Evolutionary conservation across 257 asterid species (phyloP).

Genomic region (Capsicum rhomboideum): DNA sequence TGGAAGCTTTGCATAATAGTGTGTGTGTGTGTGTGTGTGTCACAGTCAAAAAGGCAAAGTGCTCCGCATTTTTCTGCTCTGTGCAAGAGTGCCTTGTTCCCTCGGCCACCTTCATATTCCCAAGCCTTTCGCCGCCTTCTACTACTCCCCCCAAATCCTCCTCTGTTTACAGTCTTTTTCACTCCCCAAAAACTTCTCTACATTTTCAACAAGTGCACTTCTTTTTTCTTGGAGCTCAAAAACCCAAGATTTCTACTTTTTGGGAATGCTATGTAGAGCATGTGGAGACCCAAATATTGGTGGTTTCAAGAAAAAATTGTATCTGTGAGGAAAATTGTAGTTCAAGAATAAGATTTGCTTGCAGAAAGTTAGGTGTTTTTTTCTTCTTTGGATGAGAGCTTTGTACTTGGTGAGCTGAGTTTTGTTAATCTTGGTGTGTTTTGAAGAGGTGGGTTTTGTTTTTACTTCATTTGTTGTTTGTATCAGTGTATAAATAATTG

Average conservation of each 20-base stretch:
- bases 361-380: not conserved
- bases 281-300: slow-evolving; percentile 46
- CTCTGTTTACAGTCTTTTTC: not conserved
- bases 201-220: slow-evolving; percentile 18
- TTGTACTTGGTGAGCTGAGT: not conserved
- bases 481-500: slow-evolving; percentile 15
- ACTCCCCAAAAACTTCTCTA: not conserved
- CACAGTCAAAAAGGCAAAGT: not conserved
- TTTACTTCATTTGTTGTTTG: slow-evolving; percentile 5
- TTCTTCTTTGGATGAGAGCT: slow-evolving; percentile 3
- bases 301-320: slow-evolving; percentile 23
- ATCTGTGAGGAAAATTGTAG: slow-evolving; percentile 6
- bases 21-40: not conserved
- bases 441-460: slow-evolving; percentile 33
- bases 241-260: slow-evolving; percentile 22
- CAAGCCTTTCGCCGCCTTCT: slow-evolving; percentile 38
- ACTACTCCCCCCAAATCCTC: slow-evolving; percentile 1
- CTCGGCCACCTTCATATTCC: slow-evolving; percentile 23
- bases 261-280: slow-evolving; percentile 25
- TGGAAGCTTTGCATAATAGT: not conserved
- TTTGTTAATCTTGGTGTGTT: slow-evolving; percentile 1
- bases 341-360: not conserved
- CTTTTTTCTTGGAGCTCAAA: slow-evolving; percentile 40
- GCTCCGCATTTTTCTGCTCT: not conserved
- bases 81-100: not conserved